Percentiles rank a stretch among this genome's conserved stretches.
Evolutionary conservation across 768 basidiomycete species (phyloP).

Genomic region (Rhodocollybia butyracea): DNA sequence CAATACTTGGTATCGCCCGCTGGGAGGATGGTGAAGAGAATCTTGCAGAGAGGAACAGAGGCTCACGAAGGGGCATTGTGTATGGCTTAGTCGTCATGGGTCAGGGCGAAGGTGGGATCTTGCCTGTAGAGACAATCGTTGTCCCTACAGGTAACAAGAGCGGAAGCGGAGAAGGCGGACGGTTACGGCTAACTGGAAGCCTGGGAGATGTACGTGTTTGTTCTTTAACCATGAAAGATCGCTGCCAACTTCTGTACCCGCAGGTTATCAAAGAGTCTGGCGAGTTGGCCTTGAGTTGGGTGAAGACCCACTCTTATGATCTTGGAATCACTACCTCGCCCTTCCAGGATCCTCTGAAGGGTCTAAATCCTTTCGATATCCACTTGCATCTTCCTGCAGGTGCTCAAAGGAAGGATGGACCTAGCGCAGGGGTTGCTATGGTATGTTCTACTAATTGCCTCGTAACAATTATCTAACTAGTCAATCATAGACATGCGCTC

Average conservation of each 20-base stretch:
- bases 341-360: slow-evolving; percentile 71
- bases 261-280: slow-evolving; percentile 90
- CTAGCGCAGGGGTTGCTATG: slow-evolving; percentile 88
- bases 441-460: slow-evolving; percentile 33
- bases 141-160: slow-evolving; percentile 41
- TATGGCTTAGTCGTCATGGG: slow-evolving; percentile 89
- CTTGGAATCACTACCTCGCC: slow-evolving; percentile 70
- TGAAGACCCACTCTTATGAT: slow-evolving; percentile 81
- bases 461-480: not conserved
- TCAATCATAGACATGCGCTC: slow-evolving; percentile 62
- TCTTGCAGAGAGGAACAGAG: slow-evolving; percentile 48
- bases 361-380: slow-evolving; percentile 71
- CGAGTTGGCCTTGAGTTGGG: slow-evolving; percentile 89
- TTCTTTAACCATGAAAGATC: not conserved
- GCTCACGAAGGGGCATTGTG: slow-evolving; percentile 67
- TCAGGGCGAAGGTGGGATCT: slow-evolving; percentile 79
- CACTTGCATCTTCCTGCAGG: slow-evolving; percentile 90
- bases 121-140: slow-evolving; percentile 81
- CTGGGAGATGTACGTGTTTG: slow-evolving; percentile 62
- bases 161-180: slow-evolving; percentile 64
- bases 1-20: slow-evolving; percentile 75
- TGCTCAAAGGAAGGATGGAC: slow-evolving; percentile 91
- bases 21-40: slow-evolving; percentile 74
- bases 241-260: not conserved
- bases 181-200: slow-evolving; percentile 76